Evolutionary conservation across 2,329 filamentous ascomycete species (phyloP), one percentile per base, ranked within the genome.

Genomic region (Arthrinium puccinioides): DNA sequence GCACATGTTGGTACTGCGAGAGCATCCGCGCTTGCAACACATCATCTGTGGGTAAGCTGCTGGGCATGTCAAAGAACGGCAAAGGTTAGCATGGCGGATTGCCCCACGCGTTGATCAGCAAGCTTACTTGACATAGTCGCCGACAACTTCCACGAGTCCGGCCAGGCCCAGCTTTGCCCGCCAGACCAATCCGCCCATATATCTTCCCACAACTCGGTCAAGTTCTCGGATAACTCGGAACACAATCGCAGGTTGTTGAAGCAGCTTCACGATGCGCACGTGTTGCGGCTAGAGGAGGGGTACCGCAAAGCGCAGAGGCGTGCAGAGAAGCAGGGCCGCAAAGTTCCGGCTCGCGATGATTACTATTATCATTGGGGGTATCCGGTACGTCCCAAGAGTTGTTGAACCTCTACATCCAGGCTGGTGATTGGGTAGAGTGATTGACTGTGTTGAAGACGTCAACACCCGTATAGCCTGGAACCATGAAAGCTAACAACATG

Each of bases 1-100:
- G 85, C 50, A 84, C 78, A 0, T 89, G 85, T 57, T 89, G 84
- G 84, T 87, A 89, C 56, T 94, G 87, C 59, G 86, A 92, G 58
- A 72, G 79, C 5, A 71, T 81, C 37, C 76, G 82, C 23, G 64
- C 75, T 29, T 62, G 70, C 3, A 68, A 79, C 48, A 65, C 75
- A 3, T 69, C 65, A 9, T 54, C 62, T 2, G 45, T 73, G 3
- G 63, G 61, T 4, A 62, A 61, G 14, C 48, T 67, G 2, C 60
- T 80, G 13, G 63, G 66, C 6, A 48, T 65, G 6, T 69, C 66
- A 1, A 63, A 58, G 19, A 62, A 66, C 6, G 64, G 70, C 28
- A 71, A 67, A 41, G 47, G 64, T 60, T 56, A 46, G 43, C 15
- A 24, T 1, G 6, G 3, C 13, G n/a, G 9, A 6, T 23, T 15